Percentiles rank a stretch among this genome's conserved stretches.
These are phyloP conservation scores for Cutaneotrichosporon sp. DNA, from an alignment of 1,284 basidiomycete genomes.

Conservation along the genomic window DNA sequence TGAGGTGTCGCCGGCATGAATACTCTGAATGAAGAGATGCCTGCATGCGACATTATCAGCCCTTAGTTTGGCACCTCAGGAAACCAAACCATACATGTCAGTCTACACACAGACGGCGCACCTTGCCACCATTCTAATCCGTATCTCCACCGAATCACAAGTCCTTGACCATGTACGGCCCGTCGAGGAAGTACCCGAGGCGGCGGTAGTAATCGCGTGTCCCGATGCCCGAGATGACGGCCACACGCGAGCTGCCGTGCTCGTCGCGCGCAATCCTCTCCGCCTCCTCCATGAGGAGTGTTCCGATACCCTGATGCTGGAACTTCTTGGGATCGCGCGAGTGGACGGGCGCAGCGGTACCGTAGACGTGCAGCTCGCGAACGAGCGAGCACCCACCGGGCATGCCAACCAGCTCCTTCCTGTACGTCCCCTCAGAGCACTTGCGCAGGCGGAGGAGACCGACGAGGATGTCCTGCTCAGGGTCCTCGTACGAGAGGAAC, in stretches of 20 bases:
- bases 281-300: slow-evolving; percentile 97
- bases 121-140: background rate
- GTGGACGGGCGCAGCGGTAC: slow-evolving; percentile 95
- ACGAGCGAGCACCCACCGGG: slow-evolving; percentile 88
- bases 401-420: slow-evolving; percentile 81
- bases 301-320: slow-evolving; percentile 98
- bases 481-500: slow-evolving; percentile 98
- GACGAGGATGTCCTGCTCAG: slow-evolving; percentile 92
- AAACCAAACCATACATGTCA: background rate
- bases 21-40: too few species aligned
- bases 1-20: too few species aligned
- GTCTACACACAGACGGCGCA: background rate
- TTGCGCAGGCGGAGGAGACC: slow-evolving; percentile 89
- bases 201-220: slow-evolving; percentile 92
- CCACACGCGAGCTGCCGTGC: slow-evolving; percentile 79
- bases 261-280: slow-evolving; percentile 98
- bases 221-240: slow-evolving; percentile 93
- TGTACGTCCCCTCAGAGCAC: slow-evolving; percentile 93
- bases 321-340: slow-evolving; percentile 97
- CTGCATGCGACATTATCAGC: background rate
- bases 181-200: slow-evolving; percentile 90
- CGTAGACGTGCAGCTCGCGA: slow-evolving; percentile 97
- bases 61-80: background rate
- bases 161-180: slow-evolving; percentile 93
- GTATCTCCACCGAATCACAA: slow-evolving; percentile 21